Base-by-base conservation (phyloP, 257 asterid genomes). In the Gentiana straminea region DNA sequence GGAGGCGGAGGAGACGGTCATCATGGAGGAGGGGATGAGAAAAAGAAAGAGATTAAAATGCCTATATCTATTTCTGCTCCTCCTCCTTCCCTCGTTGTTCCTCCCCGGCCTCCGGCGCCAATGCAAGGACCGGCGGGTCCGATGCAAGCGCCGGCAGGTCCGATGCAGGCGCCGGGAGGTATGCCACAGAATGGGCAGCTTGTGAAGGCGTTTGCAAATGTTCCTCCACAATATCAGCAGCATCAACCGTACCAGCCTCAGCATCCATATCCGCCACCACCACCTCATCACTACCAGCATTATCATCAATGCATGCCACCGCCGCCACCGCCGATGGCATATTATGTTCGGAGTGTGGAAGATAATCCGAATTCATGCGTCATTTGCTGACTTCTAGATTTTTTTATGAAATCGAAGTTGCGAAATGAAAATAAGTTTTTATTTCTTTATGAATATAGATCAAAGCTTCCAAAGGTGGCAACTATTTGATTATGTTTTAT, bases 281-380 rank as follows among this genome's bases (percentile, higher is more conserved):
- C 41, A 41, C 33, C 52, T 7, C 43, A 50, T 43, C 53, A 64
- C 13, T 57, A 60, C 56, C 64, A 55, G 7, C 61, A 53, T 2
- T 62, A 52, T 15, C 46, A 41, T 41, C 46, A 41, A 5, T 41
- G 46, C 9, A 7, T 10, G 9, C 71, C 61, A 10, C 57, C 61
- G 13, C 71, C 44, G 49, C 71, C 44, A 39, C 62, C 62, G 9
- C 53, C 51, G 62, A 72, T 76, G 66, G 52, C 75, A 41, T 76
- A 81, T 39, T 75, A 54, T 8, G 7, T 41, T 35, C 64, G 79
- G 60, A 34, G 71, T 12, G 71, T 59, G 9, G 89, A 87, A 53
- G 89, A 70, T 11, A 70, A 70, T 70, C 64, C 73, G 36, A 62
- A 68, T 58, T 57, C 60, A 32, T 57, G 62, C 33, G 43, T 57